Base-by-base conservation (phyloP, 1,139 yeast species). In the Geotrichum restrictum region DNA sequence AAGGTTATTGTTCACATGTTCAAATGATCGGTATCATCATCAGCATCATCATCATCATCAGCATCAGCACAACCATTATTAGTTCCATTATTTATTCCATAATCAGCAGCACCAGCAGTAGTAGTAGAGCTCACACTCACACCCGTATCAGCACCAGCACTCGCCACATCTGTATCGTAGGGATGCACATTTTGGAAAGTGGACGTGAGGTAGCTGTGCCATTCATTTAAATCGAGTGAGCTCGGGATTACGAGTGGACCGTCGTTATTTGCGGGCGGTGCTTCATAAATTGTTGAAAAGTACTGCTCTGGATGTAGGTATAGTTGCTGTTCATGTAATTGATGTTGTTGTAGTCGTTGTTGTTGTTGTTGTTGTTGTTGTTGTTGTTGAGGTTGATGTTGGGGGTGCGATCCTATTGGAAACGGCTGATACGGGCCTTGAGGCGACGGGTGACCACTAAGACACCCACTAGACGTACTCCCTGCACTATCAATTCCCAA, bases 181-280 rank as follows among this genome's bases (percentile, higher is more conserved):
- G 27, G 32, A 16, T 39, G 14, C 5, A 27, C 45, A 21, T 19
- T 29, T 32, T 51, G 51, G 11, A 47, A 41, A 1, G 64, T 62
- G 22, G 61, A 53, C 55, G 65, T 56, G 45, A 70, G 56, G 53
- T 64, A 68, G 40, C 68, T 69, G 57, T 70, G 70, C 75, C 75
- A 71, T 52, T 71, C 75, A 10, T 67, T 69, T 49, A 71, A 63
- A 49, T 65, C 66, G 43, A 71, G 59, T 16, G 71, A 61, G 55
- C 60, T 67, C 2, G 73, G 73, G 1, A 63, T 61, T 8, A 24
- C 8, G 8, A 24, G 29, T 8, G 29, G 8, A 5, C 29, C 29
- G 29, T 24, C 29, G 8, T 8, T 24, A 8, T 24, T 24, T 24
- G n/a, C n/a, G n/a, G 8, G 29, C 8, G 29, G 29, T 24, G 29